Percentiles rank a stretch among this genome's conserved stretches.
Evolutionary conservation across 2,329 filamentous ascomycete genomes (phyloP).

Genomic region (Emergomyces orientalis): DNA sequence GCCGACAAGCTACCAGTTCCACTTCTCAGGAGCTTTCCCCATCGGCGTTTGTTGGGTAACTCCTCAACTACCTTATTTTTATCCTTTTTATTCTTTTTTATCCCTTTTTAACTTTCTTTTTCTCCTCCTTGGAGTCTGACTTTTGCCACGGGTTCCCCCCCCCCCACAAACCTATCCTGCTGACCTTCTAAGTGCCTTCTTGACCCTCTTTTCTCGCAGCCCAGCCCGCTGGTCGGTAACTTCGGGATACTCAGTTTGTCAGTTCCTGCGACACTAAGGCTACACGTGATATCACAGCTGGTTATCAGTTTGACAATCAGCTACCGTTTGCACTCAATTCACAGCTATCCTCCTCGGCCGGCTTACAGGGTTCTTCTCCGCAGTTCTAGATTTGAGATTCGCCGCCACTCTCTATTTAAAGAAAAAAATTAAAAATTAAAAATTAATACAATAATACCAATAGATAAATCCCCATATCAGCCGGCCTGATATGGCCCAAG

Average conservation of each 20-base stretch:
- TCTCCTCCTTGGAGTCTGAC: not conserved
- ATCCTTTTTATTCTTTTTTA: not conserved
- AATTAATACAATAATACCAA: not conserved
- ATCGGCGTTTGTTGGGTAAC: no score
- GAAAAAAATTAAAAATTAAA: not conserved
- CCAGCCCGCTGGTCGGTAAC: not conserved
- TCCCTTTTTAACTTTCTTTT: not conserved
- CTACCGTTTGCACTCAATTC: not conserved
- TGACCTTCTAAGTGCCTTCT: not conserved
- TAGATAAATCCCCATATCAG: constrained; percentile 3
- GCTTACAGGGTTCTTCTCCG: not conserved
- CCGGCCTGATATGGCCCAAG: constrained; percentile 24
- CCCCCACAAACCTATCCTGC: not conserved
- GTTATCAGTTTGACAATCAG: not conserved
- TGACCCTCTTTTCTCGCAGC: not conserved
- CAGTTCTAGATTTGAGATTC: not conserved
- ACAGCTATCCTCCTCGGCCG: not conserved
- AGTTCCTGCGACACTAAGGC: no score
- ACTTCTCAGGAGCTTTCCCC: not conserved
- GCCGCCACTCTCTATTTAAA: not conserved
- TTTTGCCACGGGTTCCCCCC: not conserved
- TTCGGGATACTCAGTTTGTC: not conserved
- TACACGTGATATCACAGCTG: no score
- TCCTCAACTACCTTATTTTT: not conserved
- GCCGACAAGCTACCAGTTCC: not conserved